These are phyloP conservation scores for Epichloe coenophiala DNA, from an alignment of 2,329 filamentous ascomycete genomes.

Conservation along the genomic window DNA sequence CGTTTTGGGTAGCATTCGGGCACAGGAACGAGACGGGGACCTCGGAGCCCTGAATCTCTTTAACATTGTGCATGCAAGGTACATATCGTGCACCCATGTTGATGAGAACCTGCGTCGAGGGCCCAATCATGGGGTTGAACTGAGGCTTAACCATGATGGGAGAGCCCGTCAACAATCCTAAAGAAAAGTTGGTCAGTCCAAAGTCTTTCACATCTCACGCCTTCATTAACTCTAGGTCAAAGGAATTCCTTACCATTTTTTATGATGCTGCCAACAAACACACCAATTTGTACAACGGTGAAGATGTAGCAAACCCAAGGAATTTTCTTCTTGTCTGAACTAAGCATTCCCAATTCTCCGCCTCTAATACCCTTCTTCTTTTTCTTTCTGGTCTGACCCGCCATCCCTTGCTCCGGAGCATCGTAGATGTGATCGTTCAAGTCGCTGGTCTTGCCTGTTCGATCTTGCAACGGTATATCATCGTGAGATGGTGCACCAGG, in stretches of 20 bases:
- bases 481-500: constrained; percentile 27
- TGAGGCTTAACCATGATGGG: constrained; percentile 66
- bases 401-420: constrained; percentile 23
- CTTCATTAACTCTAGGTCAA: constrained; percentile 2
- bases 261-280: constrained; percentile 81
- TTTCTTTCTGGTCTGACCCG: constrained; percentile 15
- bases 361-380: constrained; percentile 36
- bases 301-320: constrained; percentile 78
- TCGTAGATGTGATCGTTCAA: constrained; percentile 50
- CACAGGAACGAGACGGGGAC: constrained; percentile 55
- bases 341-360: constrained; percentile 47
- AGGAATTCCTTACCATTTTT: constrained; percentile 59
- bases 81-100: constrained; percentile 92
- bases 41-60: constrained; percentile 43
- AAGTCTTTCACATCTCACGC: not conserved
- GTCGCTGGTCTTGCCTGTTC: constrained; percentile 27
- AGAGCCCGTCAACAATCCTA: constrained; percentile 63
- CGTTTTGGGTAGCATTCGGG: constrained; percentile 58
- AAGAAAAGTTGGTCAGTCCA: not conserved
- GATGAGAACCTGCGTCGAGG: constrained; percentile 78
- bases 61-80: constrained; percentile 84
- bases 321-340: constrained; percentile 40
- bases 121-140: constrained; percentile 97
- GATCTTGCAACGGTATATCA: constrained; percentile 44
- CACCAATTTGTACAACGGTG: constrained; percentile 60